These are phyloP conservation scores for Lecanicillium sp. DNA, from an alignment of 2,329 filamentous ascomycete species.

Conservation along the genomic window DNA sequence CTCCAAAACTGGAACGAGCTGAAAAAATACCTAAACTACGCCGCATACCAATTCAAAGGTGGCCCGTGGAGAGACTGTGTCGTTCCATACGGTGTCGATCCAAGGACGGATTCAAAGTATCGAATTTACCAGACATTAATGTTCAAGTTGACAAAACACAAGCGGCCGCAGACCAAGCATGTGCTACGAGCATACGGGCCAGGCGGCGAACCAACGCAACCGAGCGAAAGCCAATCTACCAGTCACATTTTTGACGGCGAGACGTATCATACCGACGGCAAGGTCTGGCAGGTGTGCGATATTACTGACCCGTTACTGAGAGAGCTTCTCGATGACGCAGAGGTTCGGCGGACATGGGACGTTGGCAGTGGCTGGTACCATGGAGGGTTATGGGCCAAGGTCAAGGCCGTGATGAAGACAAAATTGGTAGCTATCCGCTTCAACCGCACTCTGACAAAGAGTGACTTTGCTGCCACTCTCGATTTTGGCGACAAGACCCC, in stretches of 20 bases:
- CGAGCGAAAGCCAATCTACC: conserved; percentile 30
- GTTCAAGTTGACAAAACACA: conserved; percentile 62
- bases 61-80: conserved; percentile 89
- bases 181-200: conserved; percentile 41
- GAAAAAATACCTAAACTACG: conserved; percentile 71
- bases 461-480: conserved; percentile 27
- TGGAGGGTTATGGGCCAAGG: conserved; percentile 73
- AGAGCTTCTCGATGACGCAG: conserved; percentile 55
- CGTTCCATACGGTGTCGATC: conserved; percentile 79
- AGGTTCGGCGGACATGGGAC: conserved; percentile 53
- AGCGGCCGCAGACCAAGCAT: conserved; percentile 35
- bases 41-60: conserved; percentile 86
- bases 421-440: conserved; percentile 67
- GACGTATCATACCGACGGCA: conserved; percentile 68
- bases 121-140: conserved; percentile 83
- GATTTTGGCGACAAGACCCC: conserved; percentile 27
- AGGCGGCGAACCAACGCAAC: conserved; percentile 29
- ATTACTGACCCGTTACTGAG: conserved; percentile 72
- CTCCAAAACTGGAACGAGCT: conserved; percentile 50
- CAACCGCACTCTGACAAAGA: conserved; percentile 37
- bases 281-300: conserved; percentile 92
- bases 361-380: conserved; percentile 75
- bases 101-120: conserved; percentile 66
- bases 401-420: conserved; percentile 78
- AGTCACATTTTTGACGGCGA: conserved; percentile 80